Evolutionary conservation across 2,329 filamentous ascomycete genomes (phyloP).

Genomic region (Conoideocrella luteorostrata): DNA sequence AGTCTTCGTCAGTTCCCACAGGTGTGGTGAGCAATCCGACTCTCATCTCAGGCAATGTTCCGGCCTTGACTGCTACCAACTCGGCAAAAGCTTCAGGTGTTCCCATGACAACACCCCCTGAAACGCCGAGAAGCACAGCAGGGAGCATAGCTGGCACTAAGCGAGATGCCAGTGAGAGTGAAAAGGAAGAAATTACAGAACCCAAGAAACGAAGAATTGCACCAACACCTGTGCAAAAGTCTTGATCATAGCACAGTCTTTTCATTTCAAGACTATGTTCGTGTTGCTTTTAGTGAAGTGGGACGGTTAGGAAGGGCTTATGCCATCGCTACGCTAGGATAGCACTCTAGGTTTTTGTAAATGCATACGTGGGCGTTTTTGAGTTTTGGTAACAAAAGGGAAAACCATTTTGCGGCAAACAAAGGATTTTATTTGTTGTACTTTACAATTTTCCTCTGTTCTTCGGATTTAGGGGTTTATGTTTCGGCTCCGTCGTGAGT

Average conservation of each 20-base stretch:
- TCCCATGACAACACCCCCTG: slow-evolving; percentile 81
- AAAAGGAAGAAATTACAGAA: slow-evolving; percentile 45
- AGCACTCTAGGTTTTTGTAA: slow-evolving; percentile 16
- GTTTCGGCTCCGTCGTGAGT: too few species aligned
- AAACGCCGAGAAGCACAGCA: slow-evolving; percentile 59
- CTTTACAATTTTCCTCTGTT: neutral
- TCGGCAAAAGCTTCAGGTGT: slow-evolving; percentile 57
- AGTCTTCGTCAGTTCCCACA: slow-evolving; percentile 40
- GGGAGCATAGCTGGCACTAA: slow-evolving; percentile 39
- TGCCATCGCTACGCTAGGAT: too few species aligned
- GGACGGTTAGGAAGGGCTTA: neutral
- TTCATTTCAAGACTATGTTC: neutral
- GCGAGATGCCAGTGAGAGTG: slow-evolving; percentile 50
- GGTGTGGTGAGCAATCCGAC: slow-evolving; percentile 69
- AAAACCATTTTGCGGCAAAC: neutral
- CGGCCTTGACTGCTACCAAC: slow-evolving; percentile 67
- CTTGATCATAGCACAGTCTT: neutral
- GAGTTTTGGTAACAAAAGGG: neutral
- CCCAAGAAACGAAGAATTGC: slow-evolving; percentile 66
- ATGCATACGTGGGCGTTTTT: slow-evolving; percentile 25
- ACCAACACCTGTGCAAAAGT: slow-evolving; percentile 50
- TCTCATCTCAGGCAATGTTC: slow-evolving; percentile 70
- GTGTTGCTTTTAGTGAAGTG: neutral
- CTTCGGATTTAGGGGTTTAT: neutral
- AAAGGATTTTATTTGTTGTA: neutral